Base-by-base conservation (phyloP, 345 rosid species). In the Gossypium turneri region DNA sequence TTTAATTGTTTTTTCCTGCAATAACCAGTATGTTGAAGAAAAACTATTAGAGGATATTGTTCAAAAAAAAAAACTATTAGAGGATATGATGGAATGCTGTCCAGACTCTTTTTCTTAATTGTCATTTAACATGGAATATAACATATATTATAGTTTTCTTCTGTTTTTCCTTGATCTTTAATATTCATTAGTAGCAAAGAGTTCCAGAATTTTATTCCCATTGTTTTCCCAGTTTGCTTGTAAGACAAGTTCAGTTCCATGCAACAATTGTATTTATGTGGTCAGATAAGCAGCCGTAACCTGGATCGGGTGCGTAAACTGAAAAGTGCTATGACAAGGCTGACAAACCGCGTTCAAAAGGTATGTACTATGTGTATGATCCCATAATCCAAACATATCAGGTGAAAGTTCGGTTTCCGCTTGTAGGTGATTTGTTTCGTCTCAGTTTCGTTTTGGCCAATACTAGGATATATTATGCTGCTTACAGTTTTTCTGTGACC, bases 261-360 rank as follows among this genome's bases (percentile, higher is more conserved):
- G 79, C 38, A 66, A 20, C 5, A 66, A 22, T 66, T 45, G 53
- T 66, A 22, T 44, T 66, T 13, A 11, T 44, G 34, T 22, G 11
- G 56, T 52, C 83, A 88, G 92, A 88, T 88, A 73, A 84, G 92
- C 84, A 84, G 90, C 76, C 86, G 82, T 25, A 85, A 88, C 76
- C 77, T 86, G 82, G 88, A 86, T 27, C 73, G 83, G 19, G 87
- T 82, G 77, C 86, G 88, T 22, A 88, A 85, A 73, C 57, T 86
- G 80, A 88, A 86, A 78, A 83, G 90, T 75, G 83, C 87, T 2
- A 88, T 88, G 88, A 86, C 90, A 63, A 83, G 88, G 74, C 78
- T 88, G 79, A 82, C 85, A 66, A 81, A 76, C 67, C 83, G 87
- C 51, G 90, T 88, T 73, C 90, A 85, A 75, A 85, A 86, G 84